These are phyloP conservation scores for Fusarium ramigenum DNA, from an alignment of 2,329 filamentous ascomycete species.

Conservation along the genomic window DNA sequence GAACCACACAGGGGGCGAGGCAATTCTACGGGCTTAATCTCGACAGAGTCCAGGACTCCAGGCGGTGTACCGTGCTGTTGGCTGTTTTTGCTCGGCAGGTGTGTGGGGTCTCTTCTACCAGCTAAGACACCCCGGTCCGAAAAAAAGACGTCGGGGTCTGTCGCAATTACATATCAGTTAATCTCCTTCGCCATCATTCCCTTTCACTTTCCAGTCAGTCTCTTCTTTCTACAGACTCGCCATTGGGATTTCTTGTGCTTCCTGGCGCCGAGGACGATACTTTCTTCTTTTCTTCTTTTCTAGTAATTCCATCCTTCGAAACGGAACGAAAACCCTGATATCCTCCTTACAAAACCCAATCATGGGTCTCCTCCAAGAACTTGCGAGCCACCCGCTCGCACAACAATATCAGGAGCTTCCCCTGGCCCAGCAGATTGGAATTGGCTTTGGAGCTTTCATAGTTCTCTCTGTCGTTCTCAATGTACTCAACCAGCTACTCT, in stretches of 20 bases:
- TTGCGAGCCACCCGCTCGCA: constrained; percentile 59
- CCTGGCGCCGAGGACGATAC: constrained; percentile 14
- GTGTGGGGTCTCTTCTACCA: constrained; percentile 23
- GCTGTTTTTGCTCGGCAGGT: constrained; percentile 18
- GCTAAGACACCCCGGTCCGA: constrained; percentile 31
- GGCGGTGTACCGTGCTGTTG: constrained; percentile 28
- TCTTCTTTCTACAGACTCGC: constrained; percentile 31
- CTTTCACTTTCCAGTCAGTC: constrained; percentile 28
- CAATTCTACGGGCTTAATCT: constrained; percentile 14
- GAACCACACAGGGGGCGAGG: background rate
- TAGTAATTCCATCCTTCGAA: background rate
- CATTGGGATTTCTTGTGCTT: constrained; percentile 20
- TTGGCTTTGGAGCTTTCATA: constrained; percentile 56
- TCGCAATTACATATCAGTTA: constrained; percentile 47
- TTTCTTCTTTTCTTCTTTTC: background rate
- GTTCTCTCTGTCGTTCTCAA: constrained; percentile 75
- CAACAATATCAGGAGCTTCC: constrained; percentile 61
- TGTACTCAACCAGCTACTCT: constrained; percentile 79
- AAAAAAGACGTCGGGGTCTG: constrained; percentile 39
- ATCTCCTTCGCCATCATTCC: constrained; percentile 42
- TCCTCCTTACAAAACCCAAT: constrained; percentile 19
- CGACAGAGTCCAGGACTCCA: constrained; percentile 19
- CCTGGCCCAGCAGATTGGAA: constrained; percentile 57
- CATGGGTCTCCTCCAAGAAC: constrained; percentile 67
- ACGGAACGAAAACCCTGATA: background rate